Evolutionary conservation across 768 basidiomycete genomes (phyloP).

Genomic region (Obba rivulosa): DNA sequence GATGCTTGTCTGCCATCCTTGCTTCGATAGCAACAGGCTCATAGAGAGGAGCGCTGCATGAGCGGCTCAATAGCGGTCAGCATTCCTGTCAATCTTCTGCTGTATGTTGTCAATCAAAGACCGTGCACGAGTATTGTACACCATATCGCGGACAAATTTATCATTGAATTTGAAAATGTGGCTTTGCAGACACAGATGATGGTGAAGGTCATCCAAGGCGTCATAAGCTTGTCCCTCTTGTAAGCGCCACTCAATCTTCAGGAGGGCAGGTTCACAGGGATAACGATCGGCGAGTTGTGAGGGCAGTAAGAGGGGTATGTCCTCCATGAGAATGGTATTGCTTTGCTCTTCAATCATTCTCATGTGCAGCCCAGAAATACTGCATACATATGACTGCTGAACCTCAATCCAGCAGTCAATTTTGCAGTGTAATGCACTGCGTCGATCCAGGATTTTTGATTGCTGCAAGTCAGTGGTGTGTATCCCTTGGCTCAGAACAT

Average conservation of each 20-base stretch:
- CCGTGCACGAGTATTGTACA: conserved; percentile 1
- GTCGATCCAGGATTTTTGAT: not conserved
- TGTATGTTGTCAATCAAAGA: not conserved
- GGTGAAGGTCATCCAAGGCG: conserved; percentile 2
- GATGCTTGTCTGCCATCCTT: too few relatives aligned
- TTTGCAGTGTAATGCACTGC: not conserved
- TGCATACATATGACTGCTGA: not conserved
- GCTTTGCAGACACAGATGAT: not conserved
- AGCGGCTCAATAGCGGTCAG: too few relatives aligned
- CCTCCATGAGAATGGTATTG: not conserved
- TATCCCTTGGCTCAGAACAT: too few relatives aligned
- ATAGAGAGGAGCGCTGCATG: too few relatives aligned
- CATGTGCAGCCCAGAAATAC: not conserved
- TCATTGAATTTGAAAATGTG: conserved; percentile 3
- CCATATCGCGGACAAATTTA: not conserved
- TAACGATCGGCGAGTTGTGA: not conserved
- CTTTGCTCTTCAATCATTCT: not conserved
- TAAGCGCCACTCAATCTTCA: not conserved
- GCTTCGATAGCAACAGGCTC: too few relatives aligned
- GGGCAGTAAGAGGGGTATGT: conserved; percentile 4
- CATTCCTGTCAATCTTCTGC: too few relatives aligned
- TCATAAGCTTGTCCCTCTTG: conserved; percentile 1
- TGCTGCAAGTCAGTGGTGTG: not conserved
- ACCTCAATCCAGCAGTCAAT: not conserved
- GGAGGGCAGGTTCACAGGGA: not conserved